Evolutionary conservation across 305 asterid species (phyloP).

Genomic region (Fraxinus greggii): DNA sequence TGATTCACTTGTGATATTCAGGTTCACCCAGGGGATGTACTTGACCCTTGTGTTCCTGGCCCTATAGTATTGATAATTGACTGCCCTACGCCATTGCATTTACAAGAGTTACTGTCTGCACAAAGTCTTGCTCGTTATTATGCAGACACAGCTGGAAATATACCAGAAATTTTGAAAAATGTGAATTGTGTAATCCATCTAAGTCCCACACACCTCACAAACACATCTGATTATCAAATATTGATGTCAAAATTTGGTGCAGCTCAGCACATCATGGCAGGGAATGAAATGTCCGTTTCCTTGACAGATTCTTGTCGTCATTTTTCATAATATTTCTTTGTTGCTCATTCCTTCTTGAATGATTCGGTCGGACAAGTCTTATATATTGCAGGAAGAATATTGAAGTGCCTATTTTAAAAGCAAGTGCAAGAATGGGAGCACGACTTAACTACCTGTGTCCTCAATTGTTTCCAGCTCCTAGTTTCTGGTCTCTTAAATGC

Average conservation of each 20-base stretch:
- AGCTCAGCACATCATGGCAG: slow-evolving; percentile 95
- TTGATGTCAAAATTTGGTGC: slow-evolving; percentile 85
- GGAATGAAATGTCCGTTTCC: slow-evolving; percentile 75
- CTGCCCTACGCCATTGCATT: slow-evolving; percentile 75
- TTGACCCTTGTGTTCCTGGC: slow-evolving; percentile 83
- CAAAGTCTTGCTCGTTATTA: slow-evolving; percentile 56
- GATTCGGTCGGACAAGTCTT: slow-evolving; percentile 22
- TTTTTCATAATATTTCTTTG: background rate
- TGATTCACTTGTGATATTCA: slow-evolving; percentile 28
- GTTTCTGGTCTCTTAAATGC: slow-evolving; percentile 58
- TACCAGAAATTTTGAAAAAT: slow-evolving; percentile 44
- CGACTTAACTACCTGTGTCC: slow-evolving; percentile 85
- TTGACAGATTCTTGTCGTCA: background rate
- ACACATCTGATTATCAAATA: slow-evolving; percentile 49
- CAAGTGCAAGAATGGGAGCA: slow-evolving; percentile 81
- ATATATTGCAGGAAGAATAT: slow-evolving; percentile 64
- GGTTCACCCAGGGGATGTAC: slow-evolving; percentile 86
- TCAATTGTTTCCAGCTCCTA: slow-evolving; percentile 83
- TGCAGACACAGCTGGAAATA: slow-evolving; percentile 36
- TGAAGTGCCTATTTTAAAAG: slow-evolving; percentile 74
- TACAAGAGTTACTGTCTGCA: slow-evolving; percentile 46
- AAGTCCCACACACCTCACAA: slow-evolving; percentile 56
- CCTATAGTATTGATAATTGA: slow-evolving; percentile 81
- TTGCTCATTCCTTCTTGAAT: slow-evolving; percentile 17
- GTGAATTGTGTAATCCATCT: slow-evolving; percentile 84